Evolutionary conservation across 371 early-diverging fungal genomes (phyloP).

Genomic region (Umbelopsis sp.): DNA sequence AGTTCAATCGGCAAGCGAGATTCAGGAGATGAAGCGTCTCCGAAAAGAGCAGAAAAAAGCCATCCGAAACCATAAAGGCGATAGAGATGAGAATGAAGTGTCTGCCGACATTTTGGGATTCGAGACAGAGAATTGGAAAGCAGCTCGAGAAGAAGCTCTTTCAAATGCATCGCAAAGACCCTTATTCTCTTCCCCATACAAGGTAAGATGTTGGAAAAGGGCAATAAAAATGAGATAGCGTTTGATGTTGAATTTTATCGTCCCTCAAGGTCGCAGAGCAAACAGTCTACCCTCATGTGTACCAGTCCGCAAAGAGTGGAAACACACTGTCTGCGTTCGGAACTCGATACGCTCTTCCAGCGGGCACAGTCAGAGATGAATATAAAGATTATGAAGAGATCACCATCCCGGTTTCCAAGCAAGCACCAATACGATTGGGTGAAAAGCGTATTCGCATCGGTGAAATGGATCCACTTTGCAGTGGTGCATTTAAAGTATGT

Average conservation of each 20-base stretch:
- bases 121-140: constrained; percentile 51
- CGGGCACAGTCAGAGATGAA: constrained; percentile 69
- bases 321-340: constrained; percentile 65
- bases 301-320: constrained; percentile 56
- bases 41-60: constrained; percentile 76
- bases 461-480: constrained; percentile 76
- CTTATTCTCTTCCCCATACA: constrained; percentile 41
- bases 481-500: constrained; percentile 74
- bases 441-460: constrained; percentile 66
- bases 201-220: constrained; percentile 21
- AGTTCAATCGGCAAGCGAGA: constrained; percentile 75
- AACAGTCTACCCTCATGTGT: constrained; percentile 62
- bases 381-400: constrained; percentile 80
- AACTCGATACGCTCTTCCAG: constrained; percentile 70
- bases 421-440: constrained; percentile 58
- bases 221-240: neutral
- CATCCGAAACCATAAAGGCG: constrained; percentile 10
- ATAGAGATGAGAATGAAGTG: constrained; percentile 45
- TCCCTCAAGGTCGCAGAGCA: constrained; percentile 21
- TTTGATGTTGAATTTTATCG: neutral
- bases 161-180: constrained; percentile 42
- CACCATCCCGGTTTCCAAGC: constrained; percentile 71
- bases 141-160: constrained; percentile 61
- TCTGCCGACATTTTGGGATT: constrained; percentile 62
- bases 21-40: constrained; percentile 59